Evolutionary conservation across 176 grass and related monocot genomes (phyloP).

Genomic region (Olyra latifolia): DNA sequence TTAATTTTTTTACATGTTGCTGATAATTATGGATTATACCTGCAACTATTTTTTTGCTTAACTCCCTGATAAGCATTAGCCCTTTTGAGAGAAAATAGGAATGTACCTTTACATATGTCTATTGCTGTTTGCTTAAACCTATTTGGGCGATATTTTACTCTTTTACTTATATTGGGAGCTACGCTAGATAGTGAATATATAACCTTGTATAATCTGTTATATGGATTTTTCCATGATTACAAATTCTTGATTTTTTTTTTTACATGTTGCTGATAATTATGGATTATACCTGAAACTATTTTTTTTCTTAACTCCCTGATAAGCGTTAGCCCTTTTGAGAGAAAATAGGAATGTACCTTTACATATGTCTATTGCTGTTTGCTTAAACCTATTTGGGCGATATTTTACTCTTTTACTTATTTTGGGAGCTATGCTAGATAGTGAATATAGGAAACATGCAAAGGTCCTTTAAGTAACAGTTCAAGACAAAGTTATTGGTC

Average conservation of each 20-base stretch:
- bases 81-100: not conserved
- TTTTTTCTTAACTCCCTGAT: not conserved
- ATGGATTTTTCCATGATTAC: not conserved
- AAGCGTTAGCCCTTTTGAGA: not conserved
- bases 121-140: slow-evolving; percentile 14
- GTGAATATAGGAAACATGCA: not conserved
- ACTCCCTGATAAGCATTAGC: not conserved
- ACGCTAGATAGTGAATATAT: not conserved
- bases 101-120: not conserved
- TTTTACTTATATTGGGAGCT: not conserved
- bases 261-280: slow-evolving; percentile 13
- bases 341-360: not conserved
- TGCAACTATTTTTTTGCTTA: not conserved
- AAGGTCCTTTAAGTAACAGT: slow-evolving; percentile 17
- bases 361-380: not conserved
- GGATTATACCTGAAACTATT: not conserved
- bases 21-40: not conserved
- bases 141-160: not conserved
- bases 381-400: not conserved
- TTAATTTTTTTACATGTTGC: not conserved
- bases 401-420: not conserved
- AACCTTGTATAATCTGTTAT: not conserved
- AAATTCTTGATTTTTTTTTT: not conserved
- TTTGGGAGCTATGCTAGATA: not conserved
- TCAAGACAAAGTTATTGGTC: not conserved